phyloP scores from a whole-genome alignment of 2,329 filamentous ascomycete genomes.

The Paraphoma sp. region DNA sequence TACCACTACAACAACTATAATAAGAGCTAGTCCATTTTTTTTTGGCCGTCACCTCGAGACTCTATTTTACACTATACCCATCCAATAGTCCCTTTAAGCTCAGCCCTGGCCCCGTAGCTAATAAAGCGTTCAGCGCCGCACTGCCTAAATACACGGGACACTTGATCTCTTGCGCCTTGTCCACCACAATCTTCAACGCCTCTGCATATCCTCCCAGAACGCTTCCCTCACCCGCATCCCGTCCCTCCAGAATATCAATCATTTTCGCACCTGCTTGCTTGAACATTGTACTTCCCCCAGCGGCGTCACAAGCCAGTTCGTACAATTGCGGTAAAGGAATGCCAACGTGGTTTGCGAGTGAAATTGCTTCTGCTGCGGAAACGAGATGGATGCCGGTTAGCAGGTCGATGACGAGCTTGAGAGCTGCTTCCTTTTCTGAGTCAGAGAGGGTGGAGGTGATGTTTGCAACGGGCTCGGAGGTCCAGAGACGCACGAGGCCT shows the following conservation, averaged over 20 bases:
- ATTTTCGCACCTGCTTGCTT: conserved; percentile 39
- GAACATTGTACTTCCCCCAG: conserved; percentile 47
- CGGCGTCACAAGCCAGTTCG: conserved; percentile 44
- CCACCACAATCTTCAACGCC: conserved; percentile 35
- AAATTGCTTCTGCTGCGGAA: conserved; percentile 47
- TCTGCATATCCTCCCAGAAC: conserved; percentile 27
- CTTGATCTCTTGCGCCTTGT: conserved; percentile 43
- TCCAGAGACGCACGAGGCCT: conserved; percentile 63
- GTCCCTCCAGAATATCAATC: conserved; percentile 40
- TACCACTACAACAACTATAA: too few relatives aligned
- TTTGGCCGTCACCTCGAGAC: too few relatives aligned
- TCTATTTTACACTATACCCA: conserved; percentile 25
- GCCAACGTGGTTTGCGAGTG: conserved; percentile 46
- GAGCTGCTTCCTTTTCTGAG: conserved; percentile 36
- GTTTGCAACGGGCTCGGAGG: conserved; percentile 45
- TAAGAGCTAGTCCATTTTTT: background rate
- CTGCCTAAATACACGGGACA: conserved; percentile 43
- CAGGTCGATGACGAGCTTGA: conserved; percentile 46
- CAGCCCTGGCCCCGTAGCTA: conserved; percentile 33
- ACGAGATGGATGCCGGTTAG: conserved; percentile 44
- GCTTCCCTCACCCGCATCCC: conserved; percentile 22
- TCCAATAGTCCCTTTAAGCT: conserved; percentile 29
- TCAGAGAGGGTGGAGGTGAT: conserved; percentile 26
- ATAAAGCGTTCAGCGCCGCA: conserved; percentile 39
- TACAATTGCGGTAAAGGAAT: conserved; percentile 47